Evolutionary conservation across 495 filamentous ascomycete species (phyloP).

Genomic region (Aspergillus campestris): DNA sequence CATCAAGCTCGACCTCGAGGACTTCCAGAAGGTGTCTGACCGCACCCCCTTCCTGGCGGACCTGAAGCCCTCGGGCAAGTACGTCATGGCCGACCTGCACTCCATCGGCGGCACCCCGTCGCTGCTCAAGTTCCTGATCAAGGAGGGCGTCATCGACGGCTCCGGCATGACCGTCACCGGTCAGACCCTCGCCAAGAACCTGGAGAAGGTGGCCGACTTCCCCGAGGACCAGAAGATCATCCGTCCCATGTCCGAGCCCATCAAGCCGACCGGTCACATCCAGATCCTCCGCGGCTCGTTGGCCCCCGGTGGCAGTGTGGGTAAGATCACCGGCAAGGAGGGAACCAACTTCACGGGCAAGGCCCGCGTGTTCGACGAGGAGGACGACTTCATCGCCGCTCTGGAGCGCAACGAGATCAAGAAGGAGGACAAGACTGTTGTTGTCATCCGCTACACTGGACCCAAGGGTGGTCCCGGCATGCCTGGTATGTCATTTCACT

Average conservation of each 20-base stretch:
- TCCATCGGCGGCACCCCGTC: slow-evolving; percentile 87
- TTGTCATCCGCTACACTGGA: slow-evolving; percentile 94
- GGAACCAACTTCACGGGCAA: slow-evolving; percentile 80
- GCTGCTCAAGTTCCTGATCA: slow-evolving; percentile 84
- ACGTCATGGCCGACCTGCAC: slow-evolving; percentile 88
- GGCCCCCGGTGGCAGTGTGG: slow-evolving; percentile 85
- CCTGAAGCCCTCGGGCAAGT: slow-evolving; percentile 94
- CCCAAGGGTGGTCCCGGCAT: slow-evolving; percentile 95
- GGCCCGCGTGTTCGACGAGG: slow-evolving; percentile 79
- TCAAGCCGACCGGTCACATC: slow-evolving; percentile 92
- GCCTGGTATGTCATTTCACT: slow-evolving; percentile 47
- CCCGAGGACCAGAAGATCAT: slow-evolving; percentile 83
- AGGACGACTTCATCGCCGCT: slow-evolving; percentile 70
- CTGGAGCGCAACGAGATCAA: slow-evolving; percentile 77
- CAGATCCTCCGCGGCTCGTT: slow-evolving; percentile 91
- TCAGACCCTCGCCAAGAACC: slow-evolving; percentile 85
- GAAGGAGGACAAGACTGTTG: slow-evolving; percentile 96
- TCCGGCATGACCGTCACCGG: slow-evolving; percentile 88
- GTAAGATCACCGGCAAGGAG: slow-evolving; percentile 98
- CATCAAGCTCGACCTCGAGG: slow-evolving; percentile 89
- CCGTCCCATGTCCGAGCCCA: slow-evolving; percentile 81
- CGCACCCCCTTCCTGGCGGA: slow-evolving; percentile 89
- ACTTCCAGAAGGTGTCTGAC: slow-evolving; percentile 94
- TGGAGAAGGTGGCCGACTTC: slow-evolving; percentile 69
- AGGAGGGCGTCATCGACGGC: slow-evolving; percentile 83